phyloP scores from a whole-genome alignment of 805 yeast genomes.

The Yamadazyma takamatsuzukensis region DNA sequence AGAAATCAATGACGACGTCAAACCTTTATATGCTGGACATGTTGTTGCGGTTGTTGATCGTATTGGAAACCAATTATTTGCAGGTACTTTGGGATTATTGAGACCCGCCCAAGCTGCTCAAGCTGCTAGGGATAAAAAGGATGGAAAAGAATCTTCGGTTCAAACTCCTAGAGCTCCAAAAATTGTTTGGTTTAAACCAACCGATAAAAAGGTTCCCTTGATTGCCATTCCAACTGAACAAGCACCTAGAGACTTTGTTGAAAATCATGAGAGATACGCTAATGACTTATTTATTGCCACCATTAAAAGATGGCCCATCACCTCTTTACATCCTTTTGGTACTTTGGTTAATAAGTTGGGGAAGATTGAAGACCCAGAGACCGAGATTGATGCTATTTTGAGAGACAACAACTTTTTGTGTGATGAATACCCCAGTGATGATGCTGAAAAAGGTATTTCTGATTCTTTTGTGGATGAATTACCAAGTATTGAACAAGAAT shows the following conservation, averaged over 20 bases:
- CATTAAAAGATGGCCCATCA: slow-evolving; percentile 98
- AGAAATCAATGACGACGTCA: slow-evolving; percentile 86
- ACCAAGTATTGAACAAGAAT: slow-evolving; percentile 36
- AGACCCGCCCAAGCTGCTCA: slow-evolving; percentile 95
- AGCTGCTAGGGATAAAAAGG: slow-evolving; percentile 57
- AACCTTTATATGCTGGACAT: slow-evolving; percentile 96
- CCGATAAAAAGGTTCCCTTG: slow-evolving; percentile 94
- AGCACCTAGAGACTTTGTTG: slow-evolving; percentile 94
- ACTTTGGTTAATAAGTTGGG: slow-evolving; percentile 87
- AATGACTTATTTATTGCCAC: slow-evolving; percentile 88
- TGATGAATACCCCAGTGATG: slow-evolving; percentile 66
- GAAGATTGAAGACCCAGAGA: slow-evolving; percentile 65
- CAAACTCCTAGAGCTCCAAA: slow-evolving; percentile 65
- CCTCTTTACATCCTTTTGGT: slow-evolving; percentile 97
- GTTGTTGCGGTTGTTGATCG: slow-evolving; percentile 97
- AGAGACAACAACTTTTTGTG: slow-evolving; percentile 82
- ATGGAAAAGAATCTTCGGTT: slow-evolving; percentile 44
- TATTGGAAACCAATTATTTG: slow-evolving; percentile 92
- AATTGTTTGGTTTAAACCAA: slow-evolving; percentile 98
- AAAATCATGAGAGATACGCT: slow-evolving; percentile 79
- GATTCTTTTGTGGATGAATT: slow-evolving; percentile 28
- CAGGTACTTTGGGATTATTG: slow-evolving; percentile 89
- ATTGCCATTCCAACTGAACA: slow-evolving; percentile 98
- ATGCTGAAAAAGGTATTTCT: slow-evolving; percentile 9
- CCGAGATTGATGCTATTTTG: slow-evolving; percentile 83